phyloP scores from a whole-genome alignment of 2,329 filamentous ascomycete species.

The Penicillium italicum region DNA sequence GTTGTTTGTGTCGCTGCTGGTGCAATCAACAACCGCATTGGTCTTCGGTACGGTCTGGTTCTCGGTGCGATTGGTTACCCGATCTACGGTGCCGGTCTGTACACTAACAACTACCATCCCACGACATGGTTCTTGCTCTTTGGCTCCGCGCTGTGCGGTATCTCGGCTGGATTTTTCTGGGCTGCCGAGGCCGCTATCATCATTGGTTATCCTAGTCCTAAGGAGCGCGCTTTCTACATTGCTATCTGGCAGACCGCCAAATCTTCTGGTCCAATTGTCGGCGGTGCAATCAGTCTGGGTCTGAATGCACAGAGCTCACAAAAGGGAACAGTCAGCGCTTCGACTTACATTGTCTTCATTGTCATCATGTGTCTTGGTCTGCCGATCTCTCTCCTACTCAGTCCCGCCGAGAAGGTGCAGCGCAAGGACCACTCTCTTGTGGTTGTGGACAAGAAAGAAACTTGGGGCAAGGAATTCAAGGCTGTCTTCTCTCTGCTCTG shows the following conservation, averaged over 20 bases:
- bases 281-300: constrained; percentile 23
- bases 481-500: constrained; percentile 18
- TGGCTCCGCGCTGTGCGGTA: constrained; percentile 45
- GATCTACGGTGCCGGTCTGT: constrained; percentile 48
- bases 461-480: constrained; percentile 23
- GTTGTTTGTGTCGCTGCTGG: constrained; percentile 49
- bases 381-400: constrained; percentile 19
- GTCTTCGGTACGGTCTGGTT: constrained; percentile 43
- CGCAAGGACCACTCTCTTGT: constrained; percentile 24
- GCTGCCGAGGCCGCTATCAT: constrained; percentile 49
- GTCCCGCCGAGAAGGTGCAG: constrained; percentile 25
- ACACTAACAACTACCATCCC: constrained; percentile 49
- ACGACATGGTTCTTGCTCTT: constrained; percentile 51
- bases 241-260: constrained; percentile 27
- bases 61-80: constrained; percentile 46
- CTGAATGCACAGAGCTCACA: constrained; percentile 18
- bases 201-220: constrained; percentile 40
- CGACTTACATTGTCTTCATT: constrained; percentile 25
- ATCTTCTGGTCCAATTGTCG: constrained; percentile 23
- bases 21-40: constrained; percentile 49
- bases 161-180: constrained; percentile 50
- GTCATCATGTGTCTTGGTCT: constrained; percentile 26
- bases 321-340: constrained; percentile 18
- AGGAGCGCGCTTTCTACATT: constrained; percentile 24
- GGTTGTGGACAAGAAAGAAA: constrained; percentile 19